Base-by-base conservation (phyloP, 768 basidiomycete genomes). In the Termitomyces sp. region DNA sequence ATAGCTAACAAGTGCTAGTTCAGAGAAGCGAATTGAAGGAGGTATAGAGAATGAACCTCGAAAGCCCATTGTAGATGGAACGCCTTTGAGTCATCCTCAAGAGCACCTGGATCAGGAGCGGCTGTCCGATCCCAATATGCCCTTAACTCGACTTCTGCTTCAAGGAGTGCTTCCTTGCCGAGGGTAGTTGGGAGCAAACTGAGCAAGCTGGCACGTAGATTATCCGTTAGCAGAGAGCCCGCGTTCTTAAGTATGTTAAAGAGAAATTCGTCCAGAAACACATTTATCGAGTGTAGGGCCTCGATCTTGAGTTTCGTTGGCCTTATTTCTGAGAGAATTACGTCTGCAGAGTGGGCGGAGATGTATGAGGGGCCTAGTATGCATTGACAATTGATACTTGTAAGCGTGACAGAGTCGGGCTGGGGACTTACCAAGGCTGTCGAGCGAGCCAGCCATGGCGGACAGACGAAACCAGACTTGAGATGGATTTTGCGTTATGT, bases 111-210 rank as follows among this genome's bases (percentile, higher is more conserved):
- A 35, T 63, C 71, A 32, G 69, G 65, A 23, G 71, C 66, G 46
- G 78, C 73, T 11, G 85, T 90, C 55, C 86, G 81, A 63, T 92
- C 92, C 83, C 87, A 89, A 75, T 95, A 95, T 8, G 92, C 92
- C 66, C 92, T 81, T 45, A 97, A 71, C 69, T 97, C 95, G 42
- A 98, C 79, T 67, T 98, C 95, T 0, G 95, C 95, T 73, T 98
- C 95, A 48, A 95, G 76, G 17, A 96, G 76, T 3, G 94, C 94
- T 68, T 95, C 91, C 73, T 97, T 93, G 47, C 94, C 95, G 44
- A 97, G 79, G 50, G 84, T 79, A 5, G 89, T 92, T 8, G 92
- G 89, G 29, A 94, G 74, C 40, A 90, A 76, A 66, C 80, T 85
- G 57, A 90, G 78, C 38, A 94, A 72, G 56, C 86, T 86, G 2